phyloP scores from a whole-genome alignment of 2,329 filamentous ascomycete genomes.

The Phaeoacremonium minimum region DNA sequence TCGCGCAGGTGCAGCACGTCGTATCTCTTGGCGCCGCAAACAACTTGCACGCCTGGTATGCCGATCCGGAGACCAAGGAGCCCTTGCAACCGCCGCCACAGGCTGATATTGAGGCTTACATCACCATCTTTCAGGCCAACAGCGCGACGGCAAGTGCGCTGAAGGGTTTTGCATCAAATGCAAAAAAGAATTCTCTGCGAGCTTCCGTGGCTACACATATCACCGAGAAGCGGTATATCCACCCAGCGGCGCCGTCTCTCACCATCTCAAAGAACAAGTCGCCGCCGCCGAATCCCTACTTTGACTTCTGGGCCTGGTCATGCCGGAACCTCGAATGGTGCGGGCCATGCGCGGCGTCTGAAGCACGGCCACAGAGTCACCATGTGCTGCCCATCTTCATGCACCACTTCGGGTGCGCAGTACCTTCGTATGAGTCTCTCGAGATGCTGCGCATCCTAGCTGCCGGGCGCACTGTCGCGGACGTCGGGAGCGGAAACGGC shows the following conservation, averaged over 20 bases:
- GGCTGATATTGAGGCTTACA: constrained; percentile 62
- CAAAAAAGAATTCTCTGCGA: constrained; percentile 58
- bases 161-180: constrained; percentile 59
- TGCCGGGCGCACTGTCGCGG: constrained; percentile 50
- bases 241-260: constrained; percentile 32
- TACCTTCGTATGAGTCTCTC: constrained; percentile 63
- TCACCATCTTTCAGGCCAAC: constrained; percentile 58
- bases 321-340: constrained; percentile 62
- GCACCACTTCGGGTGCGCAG: constrained; percentile 74
- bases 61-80: constrained; percentile 18
- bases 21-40: constrained; percentile 38
- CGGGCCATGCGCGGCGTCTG: constrained; percentile 51
- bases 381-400: constrained; percentile 69
- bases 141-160: constrained; percentile 59
- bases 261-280: constrained; percentile 41
- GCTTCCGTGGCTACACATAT: constrained; percentile 53
- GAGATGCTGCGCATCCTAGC: constrained; percentile 54
- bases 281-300: constrained; percentile 56
- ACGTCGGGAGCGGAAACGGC: constrained; percentile 68
- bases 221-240: constrained; percentile 43
- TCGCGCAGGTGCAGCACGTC: constrained; percentile 43
- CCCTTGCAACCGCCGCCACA: constrained; percentile 43
- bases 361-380: constrained; percentile 49
- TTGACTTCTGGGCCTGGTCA: constrained; percentile 63
- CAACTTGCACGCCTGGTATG: constrained; percentile 46